Conservation (phyloP, 306 rosid genomes). For the Inga laurina region DNA sequence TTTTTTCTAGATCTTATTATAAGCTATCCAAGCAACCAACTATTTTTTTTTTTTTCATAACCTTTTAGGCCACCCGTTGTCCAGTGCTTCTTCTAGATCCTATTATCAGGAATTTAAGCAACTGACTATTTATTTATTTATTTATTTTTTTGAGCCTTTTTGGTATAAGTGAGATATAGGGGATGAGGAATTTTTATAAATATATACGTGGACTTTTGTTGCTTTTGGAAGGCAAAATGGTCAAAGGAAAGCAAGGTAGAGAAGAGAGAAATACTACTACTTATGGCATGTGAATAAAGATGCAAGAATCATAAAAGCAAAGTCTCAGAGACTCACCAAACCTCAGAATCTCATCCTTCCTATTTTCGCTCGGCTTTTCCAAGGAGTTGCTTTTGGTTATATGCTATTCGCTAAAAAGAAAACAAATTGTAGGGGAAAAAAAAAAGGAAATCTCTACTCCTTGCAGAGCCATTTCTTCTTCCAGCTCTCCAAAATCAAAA, state of each 20-base stretch:
- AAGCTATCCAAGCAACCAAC: no score
- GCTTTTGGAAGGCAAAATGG: slow-evolving; percentile 33
- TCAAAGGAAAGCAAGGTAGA: slow-evolving; percentile 40
- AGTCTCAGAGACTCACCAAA: slow-evolving; percentile 55
- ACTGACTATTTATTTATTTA: no score
- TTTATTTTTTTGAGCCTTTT: no score
- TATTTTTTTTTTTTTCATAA: no score
- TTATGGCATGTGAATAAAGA: slow-evolving; percentile 71
- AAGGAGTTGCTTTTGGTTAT: slow-evolving; percentile 51
- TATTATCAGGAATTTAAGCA: no score
- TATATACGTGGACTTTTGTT: not conserved
- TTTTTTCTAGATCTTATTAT: no score
- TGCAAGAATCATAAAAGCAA: slow-evolving; percentile 62
- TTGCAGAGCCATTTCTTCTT: slow-evolving; percentile 84
- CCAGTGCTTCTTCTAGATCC: no score
- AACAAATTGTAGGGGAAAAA: slow-evolving; percentile 2
- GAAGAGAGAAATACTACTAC: slow-evolving; percentile 32
- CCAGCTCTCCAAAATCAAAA: slow-evolving; percentile 92
- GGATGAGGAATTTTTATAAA: no score
- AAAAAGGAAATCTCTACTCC: slow-evolving; percentile 47
- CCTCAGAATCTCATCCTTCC: slow-evolving; percentile 27
- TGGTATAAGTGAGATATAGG: no score
- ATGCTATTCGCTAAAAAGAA: slow-evolving; percentile 24
- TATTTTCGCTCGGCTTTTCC: slow-evolving; percentile 28
- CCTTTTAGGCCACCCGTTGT: no score